Base-by-base conservation (phyloP, 2,329 filamentous ascomycete genomes). In the Curvularia spicifera region DNA sequence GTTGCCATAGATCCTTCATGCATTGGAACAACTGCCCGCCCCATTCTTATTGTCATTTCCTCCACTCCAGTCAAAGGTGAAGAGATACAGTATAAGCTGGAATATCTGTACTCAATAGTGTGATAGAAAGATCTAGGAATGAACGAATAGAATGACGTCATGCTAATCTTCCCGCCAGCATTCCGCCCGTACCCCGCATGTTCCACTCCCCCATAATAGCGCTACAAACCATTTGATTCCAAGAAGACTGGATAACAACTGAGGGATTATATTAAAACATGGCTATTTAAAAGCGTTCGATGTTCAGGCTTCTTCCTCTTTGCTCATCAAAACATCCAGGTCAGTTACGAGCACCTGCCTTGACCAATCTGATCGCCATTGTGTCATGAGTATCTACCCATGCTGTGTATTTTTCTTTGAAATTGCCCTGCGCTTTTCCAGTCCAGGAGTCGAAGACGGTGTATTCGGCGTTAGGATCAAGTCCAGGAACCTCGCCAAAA, bases 401-500 rank as follows among this genome's bases (percentile, higher is more conserved):
- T 6, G 20, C 31, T 24, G 49, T 31, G 31, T 54, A 57, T 29
- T 26, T 52, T 6, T 39, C 51, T 8, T 44, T 50, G 37, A 57
- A 57, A 9, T n/a, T 40, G 12, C 55, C 51, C n/a, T 44, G 51
- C 10, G 26, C 26, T 45, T 66, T 39, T 1, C 61, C 67, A 5
- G 66, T 64, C 69, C 70, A 72, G 0, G 60, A 63, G 49, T 72
- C 59, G 13, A 54, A 55, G 3, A 70, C 57, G 1, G 53, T 47
- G 43, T 69, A 71, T 31, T 54, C 57, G 5, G 31, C 56, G 1
- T 43, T 48, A 5, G 35, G 44, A 26, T 64, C 46, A 20, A 72
- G 45, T n/a, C 53, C 61, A 6, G 69, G 69, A 8, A 72, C 60
- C 46, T 72, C 70, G 1, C 44, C 35, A 31, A 68, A 72, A 24